Percentiles rank a stretch among this genome's conserved stretches.
Conservation (phyloP, 257 asterid species). For the Cordia subcordata region DNA sequence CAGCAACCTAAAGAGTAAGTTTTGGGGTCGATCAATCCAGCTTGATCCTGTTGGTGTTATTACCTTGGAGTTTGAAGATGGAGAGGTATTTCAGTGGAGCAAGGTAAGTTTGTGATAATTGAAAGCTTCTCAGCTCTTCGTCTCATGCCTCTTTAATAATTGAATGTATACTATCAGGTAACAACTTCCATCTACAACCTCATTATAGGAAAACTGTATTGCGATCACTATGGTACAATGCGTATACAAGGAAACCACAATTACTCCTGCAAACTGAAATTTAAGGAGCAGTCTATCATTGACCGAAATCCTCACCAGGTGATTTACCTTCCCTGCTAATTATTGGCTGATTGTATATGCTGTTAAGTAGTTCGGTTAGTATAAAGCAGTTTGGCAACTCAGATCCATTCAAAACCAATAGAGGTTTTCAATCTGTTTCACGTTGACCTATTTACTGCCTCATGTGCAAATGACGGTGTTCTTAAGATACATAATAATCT, state of each 20-base stretch:
- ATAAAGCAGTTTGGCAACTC: too few relatives aligned
- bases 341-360: too few relatives aligned
- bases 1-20: slow-evolving; percentile 93
- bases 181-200: slow-evolving; percentile 97
- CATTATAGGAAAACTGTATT: slow-evolving; percentile 87
- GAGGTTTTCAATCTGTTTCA: too few relatives aligned
- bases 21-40: slow-evolving; percentile 99
- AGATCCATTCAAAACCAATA: too few relatives aligned
- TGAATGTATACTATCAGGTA: slow-evolving; percentile 36
- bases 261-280: slow-evolving; percentile 84
- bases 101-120: too few relatives aligned
- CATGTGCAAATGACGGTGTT: too few relatives aligned
- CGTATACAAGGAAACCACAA: slow-evolving; percentile 69
- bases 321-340: neutral
- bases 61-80: slow-evolving; percentile 93
- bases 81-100: slow-evolving; percentile 90
- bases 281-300: slow-evolving; percentile 95
- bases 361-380: too few relatives aligned
- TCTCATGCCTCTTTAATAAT: slow-evolving; percentile 1
- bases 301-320: slow-evolving; percentile 99
- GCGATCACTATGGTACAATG: slow-evolving; percentile 97
- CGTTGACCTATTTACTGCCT: too few relatives aligned
- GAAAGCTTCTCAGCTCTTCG: neutral
- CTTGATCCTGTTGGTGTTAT: slow-evolving; percentile 87
- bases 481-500: too few relatives aligned